phyloP scores from a whole-genome alignment of 2,329 filamentous ascomycete species.

The Capronia americana region DNA sequence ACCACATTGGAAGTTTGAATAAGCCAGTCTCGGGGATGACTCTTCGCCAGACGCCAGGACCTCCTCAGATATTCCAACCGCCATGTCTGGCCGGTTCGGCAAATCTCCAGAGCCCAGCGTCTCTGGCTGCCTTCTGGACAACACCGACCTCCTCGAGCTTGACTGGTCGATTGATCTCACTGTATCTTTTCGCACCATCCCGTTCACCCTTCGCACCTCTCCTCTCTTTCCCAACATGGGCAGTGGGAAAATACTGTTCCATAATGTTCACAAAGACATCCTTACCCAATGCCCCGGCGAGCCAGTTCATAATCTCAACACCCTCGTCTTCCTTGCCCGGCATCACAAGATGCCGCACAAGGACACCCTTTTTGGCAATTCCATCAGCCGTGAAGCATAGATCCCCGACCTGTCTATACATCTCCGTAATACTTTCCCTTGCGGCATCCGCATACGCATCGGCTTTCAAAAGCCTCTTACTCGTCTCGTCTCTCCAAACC shows the following conservation, averaged over 20 bases:
- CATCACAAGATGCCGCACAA: conserved; percentile 85
- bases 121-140: conserved; percentile 71
- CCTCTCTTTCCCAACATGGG: conserved; percentile 76
- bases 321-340: conserved; percentile 78
- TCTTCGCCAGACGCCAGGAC: too few relatives aligned
- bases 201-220: conserved; percentile 47
- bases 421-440: conserved; percentile 76
- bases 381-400: conserved; percentile 82
- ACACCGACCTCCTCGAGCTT: conserved; percentile 68
- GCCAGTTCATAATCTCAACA: conserved; percentile 74
- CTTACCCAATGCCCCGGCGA: conserved; percentile 73
- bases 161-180: conserved; percentile 78
- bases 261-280: conserved; percentile 86
- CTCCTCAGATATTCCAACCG: conserved; percentile 57
- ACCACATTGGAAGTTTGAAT: not conserved
- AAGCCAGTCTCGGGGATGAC: not conserved
- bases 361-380: conserved; percentile 76
- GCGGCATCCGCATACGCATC: conserved; percentile 76
- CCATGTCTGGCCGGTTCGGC: conserved; percentile 68
- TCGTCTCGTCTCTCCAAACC: conserved; percentile 72
- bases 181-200: conserved; percentile 67
- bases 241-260: conserved; percentile 84
- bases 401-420: conserved; percentile 83
- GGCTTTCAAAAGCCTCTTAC: conserved; percentile 75
- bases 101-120: conserved; percentile 79